phyloP scores from a whole-genome alignment of 805 yeast species.

The Candida pini region DNA sequence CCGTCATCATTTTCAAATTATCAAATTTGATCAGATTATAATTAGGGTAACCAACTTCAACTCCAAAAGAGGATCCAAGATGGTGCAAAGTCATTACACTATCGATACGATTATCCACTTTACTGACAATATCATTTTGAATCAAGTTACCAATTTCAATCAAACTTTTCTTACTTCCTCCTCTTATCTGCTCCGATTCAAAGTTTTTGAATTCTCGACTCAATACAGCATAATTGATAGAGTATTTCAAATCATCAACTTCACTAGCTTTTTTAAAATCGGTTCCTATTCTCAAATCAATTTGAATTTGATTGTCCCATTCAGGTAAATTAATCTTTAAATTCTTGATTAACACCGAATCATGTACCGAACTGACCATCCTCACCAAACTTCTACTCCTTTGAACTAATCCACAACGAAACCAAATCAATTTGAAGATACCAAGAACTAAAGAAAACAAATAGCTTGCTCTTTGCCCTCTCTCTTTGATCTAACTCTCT shows the following conservation, averaged over 20 bases:
- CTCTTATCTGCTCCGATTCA: constrained; percentile 39
- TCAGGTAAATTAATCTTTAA: constrained; percentile 27
- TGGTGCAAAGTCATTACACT: too few species aligned
- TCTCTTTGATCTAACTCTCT: too few species aligned
- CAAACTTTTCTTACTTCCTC: constrained; percentile 36
- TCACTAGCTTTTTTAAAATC: constrained; percentile 69
- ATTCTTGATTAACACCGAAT: constrained; percentile 46
- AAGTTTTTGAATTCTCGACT: constrained; percentile 56
- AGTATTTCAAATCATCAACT: constrained; percentile 73
- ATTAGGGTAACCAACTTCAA: constrained; percentile 7
- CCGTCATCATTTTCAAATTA: constrained; percentile 55
- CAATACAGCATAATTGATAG: constrained; percentile 85
- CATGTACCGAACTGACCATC: too few species aligned
- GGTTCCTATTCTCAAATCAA: constrained; percentile 57
- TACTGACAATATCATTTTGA: constrained; percentile 15
- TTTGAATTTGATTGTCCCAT: too few species aligned
- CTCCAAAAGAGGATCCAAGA: constrained; percentile 12
- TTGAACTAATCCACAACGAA: too few species aligned
- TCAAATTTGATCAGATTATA: constrained; percentile 6
- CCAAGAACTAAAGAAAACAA: too few species aligned
- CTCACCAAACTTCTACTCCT: too few species aligned
- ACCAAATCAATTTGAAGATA: too few species aligned
- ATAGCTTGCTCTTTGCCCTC: too few species aligned
- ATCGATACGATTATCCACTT: constrained; percentile 11
- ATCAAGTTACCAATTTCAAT: constrained; percentile 29